These are phyloP conservation scores for Persicaria maculosa DNA, from an alignment of 148 eudicot species.

Conservation along the genomic window DNA sequence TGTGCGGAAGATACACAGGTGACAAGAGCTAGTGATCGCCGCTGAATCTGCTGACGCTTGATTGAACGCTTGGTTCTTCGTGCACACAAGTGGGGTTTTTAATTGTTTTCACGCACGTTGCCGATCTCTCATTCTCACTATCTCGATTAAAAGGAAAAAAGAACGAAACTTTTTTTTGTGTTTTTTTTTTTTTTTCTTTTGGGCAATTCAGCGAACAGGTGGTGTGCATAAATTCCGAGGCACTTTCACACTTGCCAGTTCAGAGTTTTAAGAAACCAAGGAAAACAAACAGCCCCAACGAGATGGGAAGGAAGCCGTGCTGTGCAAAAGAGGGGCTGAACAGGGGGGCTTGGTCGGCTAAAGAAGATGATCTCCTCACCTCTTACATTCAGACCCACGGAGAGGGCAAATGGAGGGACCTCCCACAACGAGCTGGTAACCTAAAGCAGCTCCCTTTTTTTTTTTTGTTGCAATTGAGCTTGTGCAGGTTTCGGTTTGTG, in stretches of 20 bases:
- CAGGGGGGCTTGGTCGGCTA: conserved; percentile 34
- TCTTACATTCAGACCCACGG: conserved; percentile 26
- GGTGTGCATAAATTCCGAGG: not conserved
- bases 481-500: not conserved
- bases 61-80: conserved; percentile 1
- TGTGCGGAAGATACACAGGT: not conserved
- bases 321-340: conserved; percentile 33
- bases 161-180: no score
- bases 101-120: conserved; percentile 8
- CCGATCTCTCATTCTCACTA: not conserved
- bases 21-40: not conserved
- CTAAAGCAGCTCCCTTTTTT: not conserved
- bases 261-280: not conserved
- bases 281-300: not conserved
- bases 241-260: not conserved
- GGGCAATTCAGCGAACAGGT: not conserved
- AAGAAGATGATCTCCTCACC: conserved; percentile 30
- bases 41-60: conserved; percentile 10
- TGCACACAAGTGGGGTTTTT: conserved; percentile 4
- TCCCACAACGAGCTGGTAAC: conserved; percentile 31
- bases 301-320: conserved; percentile 39
- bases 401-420: conserved; percentile 32
- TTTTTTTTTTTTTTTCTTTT: not conserved
- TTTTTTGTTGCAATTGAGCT: not conserved
- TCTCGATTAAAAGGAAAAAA: not conserved